Evolutionary conservation across 2,329 filamentous ascomycete genomes (phyloP).

Genomic region (Diaporthe nobilis): DNA sequence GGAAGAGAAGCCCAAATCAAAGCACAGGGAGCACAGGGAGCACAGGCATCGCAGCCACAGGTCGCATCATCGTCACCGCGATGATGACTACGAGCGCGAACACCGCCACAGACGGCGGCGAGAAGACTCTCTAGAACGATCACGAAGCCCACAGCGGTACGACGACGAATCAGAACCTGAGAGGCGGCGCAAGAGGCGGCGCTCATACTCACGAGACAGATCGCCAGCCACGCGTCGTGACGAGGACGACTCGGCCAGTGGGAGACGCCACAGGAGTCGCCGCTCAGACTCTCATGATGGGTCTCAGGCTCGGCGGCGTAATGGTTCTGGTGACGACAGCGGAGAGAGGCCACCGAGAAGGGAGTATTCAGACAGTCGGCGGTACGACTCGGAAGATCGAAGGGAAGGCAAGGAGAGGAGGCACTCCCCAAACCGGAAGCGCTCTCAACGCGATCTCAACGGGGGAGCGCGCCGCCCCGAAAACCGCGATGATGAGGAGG

Average conservation of each 20-base stretch:
- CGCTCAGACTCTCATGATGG: conserved; percentile 61
- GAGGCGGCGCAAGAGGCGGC: conserved; percentile 57
- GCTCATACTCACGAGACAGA: conserved; percentile 60
- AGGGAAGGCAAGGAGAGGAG: conserved; percentile 30
- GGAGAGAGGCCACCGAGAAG: conserved; percentile 45
- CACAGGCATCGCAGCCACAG: conserved; percentile 60
- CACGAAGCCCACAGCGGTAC: conserved; percentile 55
- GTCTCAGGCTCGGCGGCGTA: conserved; percentile 56
- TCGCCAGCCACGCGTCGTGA: conserved; percentile 62
- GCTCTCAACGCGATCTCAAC: conserved; percentile 34
- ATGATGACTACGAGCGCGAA: conserved; percentile 57
- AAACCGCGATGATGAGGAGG: conserved; percentile 60
- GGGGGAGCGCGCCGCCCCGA: conserved; percentile 38
- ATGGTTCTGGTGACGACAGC: conserved; percentile 50
- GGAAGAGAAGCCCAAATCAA: conserved; percentile 58
- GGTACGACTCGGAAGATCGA: conserved; percentile 13
- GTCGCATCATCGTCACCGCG: conserved; percentile 59
- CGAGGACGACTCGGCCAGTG: conserved; percentile 57
- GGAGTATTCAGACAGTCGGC: conserved; percentile 41
- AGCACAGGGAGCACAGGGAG: conserved; percentile 54
- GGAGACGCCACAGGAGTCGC: conserved; percentile 57
- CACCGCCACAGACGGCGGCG: conserved; percentile 58
- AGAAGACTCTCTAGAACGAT: conserved; percentile 60
- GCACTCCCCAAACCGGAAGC: conserved; percentile 37
- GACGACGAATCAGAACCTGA: conserved; percentile 59